Conservation (phyloP, 805 yeast genomes). For the Yarrowia bubula region DNA sequence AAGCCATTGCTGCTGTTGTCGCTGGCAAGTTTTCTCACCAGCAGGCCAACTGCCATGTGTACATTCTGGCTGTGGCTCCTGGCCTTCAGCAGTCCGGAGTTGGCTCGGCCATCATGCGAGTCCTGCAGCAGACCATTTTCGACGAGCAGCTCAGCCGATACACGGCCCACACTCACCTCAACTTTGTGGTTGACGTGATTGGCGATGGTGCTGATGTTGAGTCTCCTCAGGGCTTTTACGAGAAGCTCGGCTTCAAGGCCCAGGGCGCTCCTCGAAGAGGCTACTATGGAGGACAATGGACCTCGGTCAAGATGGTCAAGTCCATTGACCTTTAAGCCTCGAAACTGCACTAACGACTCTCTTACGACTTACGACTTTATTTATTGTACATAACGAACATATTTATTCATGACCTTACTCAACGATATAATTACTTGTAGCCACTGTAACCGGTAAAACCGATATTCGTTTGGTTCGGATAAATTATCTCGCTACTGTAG, state of each 20-base stretch:
- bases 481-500: not conserved
- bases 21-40: slow-evolving; percentile 20
- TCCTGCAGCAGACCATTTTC: slow-evolving; percentile 22
- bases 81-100: slow-evolving; percentile 27
- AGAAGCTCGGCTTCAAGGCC: slow-evolving; percentile 22
- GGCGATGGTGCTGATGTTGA: slow-evolving; percentile 5
- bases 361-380: not conserved
- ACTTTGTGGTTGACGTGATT: slow-evolving; percentile 25
- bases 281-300: slow-evolving; percentile 25
- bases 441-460: not conserved
- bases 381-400: slow-evolving; percentile 10
- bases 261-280: slow-evolving; percentile 22
- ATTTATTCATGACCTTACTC: not conserved
- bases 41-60: slow-evolving; percentile 27
- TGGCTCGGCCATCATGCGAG: slow-evolving; percentile 25
- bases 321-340: slow-evolving; percentile 4
- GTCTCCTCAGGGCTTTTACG: slow-evolving; percentile 25
- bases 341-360: not conserved
- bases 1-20: slow-evolving; percentile 24
- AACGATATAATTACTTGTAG: not conserved
- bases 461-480: not conserved
- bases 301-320: slow-evolving; percentile 22
- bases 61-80: slow-evolving; percentile 27
- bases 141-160: slow-evolving; percentile 24
- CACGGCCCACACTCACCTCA: slow-evolving; percentile 23